Conservation (phyloP, 2,329 filamentous ascomycete species). For the Aureobasidium namibiae region DNA sequence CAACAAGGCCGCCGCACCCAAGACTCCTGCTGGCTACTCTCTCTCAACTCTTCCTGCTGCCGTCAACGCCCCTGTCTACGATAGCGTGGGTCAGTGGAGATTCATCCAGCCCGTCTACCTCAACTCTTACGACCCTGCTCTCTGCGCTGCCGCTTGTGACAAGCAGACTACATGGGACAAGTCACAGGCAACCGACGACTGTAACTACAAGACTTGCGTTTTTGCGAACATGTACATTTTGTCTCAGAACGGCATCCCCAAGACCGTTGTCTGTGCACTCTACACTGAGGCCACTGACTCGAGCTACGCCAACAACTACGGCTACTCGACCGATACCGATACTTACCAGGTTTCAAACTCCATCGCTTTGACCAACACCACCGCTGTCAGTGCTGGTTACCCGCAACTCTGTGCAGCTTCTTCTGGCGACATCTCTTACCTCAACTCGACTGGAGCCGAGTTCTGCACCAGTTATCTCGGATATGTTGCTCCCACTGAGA, state of each 20-base stretch:
- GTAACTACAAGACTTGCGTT: slow-evolving; percentile 16
- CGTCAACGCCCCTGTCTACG: slow-evolving; percentile 26
- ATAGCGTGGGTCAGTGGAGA: slow-evolving; percentile 22
- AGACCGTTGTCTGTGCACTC: slow-evolving; percentile 32
- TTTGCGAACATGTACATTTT: slow-evolving; percentile 34
- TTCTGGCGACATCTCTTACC: not conserved
- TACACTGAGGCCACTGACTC: slow-evolving; percentile 23
- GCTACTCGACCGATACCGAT: slow-evolving; percentile 14
- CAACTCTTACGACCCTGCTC: slow-evolving; percentile 19
- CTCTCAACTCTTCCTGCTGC: slow-evolving; percentile 26
- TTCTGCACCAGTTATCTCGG: slow-evolving; percentile 5
- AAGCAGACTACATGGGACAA: slow-evolving; percentile 21
- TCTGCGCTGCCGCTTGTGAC: slow-evolving; percentile 22
- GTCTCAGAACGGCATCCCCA: slow-evolving; percentile 28
- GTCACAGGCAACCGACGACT: slow-evolving; percentile 16
- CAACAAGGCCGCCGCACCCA: slow-evolving; percentile 18
- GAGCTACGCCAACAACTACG: slow-evolving; percentile 18
- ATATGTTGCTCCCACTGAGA: not conserved
- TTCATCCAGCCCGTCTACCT: slow-evolving; percentile 15
- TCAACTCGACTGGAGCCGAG: not conserved
- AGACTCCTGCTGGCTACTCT: slow-evolving; percentile 16
- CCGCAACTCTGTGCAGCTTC: slow-evolving; percentile 6
- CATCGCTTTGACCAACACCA: slow-evolving; percentile 12
- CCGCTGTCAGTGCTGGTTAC: slow-evolving; percentile 9
- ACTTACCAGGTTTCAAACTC: slow-evolving; percentile 15